Percentiles rank a stretch among this genome's conserved stretches.
Conservation (phyloP, 352 stramenopile species). For the Thraustotheca clavata region DNA sequence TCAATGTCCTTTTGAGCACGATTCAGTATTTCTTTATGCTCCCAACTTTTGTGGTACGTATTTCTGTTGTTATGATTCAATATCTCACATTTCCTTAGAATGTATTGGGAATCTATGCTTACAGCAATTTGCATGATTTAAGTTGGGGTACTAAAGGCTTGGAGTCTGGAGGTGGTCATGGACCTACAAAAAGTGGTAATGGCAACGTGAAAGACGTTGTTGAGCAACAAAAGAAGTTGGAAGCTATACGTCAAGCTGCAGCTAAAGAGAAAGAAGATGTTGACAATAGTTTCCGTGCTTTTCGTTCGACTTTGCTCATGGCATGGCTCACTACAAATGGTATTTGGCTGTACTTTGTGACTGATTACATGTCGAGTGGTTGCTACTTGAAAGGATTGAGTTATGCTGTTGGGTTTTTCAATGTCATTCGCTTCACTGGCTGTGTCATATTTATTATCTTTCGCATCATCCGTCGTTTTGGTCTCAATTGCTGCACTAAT, state of each 20-base stretch:
- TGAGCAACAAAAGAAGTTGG: conserved; percentile 36
- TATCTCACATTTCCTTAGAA: conserved; percentile 19
- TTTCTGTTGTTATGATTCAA: not conserved
- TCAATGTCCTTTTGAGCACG: conserved; percentile 29
- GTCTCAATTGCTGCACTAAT: not conserved
- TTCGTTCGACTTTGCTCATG: conserved; percentile 37
- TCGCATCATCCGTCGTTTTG: conserved; percentile 26
- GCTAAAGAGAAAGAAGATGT: conserved; percentile 38
- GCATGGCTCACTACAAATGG: conserved; percentile 46
- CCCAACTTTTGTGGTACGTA: conserved; percentile 30
- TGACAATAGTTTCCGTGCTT: conserved; percentile 41
- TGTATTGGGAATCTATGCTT: conserved; percentile 33
- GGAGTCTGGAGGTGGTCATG: conserved; percentile 25
- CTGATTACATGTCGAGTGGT: conserved; percentile 34
- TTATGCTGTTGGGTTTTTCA: conserved; percentile 40
- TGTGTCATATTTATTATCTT: conserved; percentile 32
- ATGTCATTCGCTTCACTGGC: conserved; percentile 35
- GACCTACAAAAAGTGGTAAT: conserved; percentile 20
- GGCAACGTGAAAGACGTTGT: conserved; percentile 43
- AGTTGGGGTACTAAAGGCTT: conserved; percentile 33
- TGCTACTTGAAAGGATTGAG: conserved; percentile 41
- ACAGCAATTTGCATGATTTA: conserved; percentile 35
- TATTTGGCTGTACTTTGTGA: conserved; percentile 37
- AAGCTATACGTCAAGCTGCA: conserved; percentile 29
- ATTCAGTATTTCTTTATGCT: conserved; percentile 42